Evolutionary conservation across 306 rosid species (phyloP), one percentile per base, ranked within the genome.

Genomic region (Vicia villosa): DNA sequence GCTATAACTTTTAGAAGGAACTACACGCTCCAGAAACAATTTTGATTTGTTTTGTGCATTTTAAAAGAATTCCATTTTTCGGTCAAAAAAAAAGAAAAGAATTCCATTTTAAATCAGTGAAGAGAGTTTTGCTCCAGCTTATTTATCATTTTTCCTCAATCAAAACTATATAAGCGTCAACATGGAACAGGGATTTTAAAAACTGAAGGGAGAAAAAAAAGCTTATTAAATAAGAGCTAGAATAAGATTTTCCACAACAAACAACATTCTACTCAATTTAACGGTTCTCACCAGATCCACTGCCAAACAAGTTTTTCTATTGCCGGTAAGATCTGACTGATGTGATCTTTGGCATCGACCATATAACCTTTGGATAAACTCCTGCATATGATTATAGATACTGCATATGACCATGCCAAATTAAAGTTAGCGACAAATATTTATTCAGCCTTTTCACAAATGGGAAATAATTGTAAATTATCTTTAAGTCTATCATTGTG

Each of bases 351-450:
- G 76, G 12, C 88, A 66, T 54, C 4, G 79, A 26, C 79, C 76
- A 63, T 60, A 80, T 62, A 84, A 75, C 84, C 87, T 78, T 72
- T 5, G 73, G 61, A 84, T 26, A 68, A 87, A 85, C 66, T 87
- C 88, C 49, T 80, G 92, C 43, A 86, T 6, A 76, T 87, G 91
- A 82, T 94, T 88, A 76, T 94, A 94, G 67, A 94, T 94, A 92
- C 99, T 94, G 95, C 73, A 83, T n/a, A n/a, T 56, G 66, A 51
- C 63, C 65, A 76, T 61, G 77, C 49, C 36, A 68, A 66, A 75
- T 65, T 36, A 30, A 66, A 57, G 43, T 79, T 68, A 82, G 81
- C 17, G 3, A 60, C 68, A 64, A 28, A 26, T 28, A 56, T 26
- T 56, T 28, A 26, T 26, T 56, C 20, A 56, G 63, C 40, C 40